phyloP scores from a whole-genome alignment of 768 basidiomycete genomes.

The Tulasnella sp. region DNA sequence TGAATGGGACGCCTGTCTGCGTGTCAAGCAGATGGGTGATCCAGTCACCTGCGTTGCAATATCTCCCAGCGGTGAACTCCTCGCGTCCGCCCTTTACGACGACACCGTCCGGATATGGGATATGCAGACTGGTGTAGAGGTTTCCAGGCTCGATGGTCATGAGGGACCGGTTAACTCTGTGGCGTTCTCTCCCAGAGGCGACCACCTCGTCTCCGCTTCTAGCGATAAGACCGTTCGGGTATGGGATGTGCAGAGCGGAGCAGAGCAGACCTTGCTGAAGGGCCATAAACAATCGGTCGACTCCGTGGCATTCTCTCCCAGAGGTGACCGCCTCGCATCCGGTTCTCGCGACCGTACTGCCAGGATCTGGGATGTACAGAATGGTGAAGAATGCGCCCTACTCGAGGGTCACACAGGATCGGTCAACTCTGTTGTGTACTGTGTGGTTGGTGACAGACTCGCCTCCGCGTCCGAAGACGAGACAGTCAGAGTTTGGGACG shows the following conservation, averaged over 20 bases:
- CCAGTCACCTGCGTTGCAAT: slow-evolving; percentile 7
- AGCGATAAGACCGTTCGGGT: slow-evolving; percentile 10
- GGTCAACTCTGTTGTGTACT: neutral
- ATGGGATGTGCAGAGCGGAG: slow-evolving; percentile 7
- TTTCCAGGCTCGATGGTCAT: neutral
- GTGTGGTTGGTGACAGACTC: neutral
- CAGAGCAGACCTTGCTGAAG: neutral
- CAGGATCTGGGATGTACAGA: neutral
- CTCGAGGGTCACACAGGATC: neutral
- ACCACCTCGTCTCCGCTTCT: slow-evolving; percentile 5
- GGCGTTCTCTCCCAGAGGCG: slow-evolving; percentile 11
- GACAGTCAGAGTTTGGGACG: neutral
- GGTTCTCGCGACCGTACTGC: slow-evolving; percentile 3
- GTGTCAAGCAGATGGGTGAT: too few relatives aligned
- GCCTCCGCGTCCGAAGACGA: slow-evolving; percentile 5
- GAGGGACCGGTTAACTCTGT: neutral
- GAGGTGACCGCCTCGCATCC: neutral
- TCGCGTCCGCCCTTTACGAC: slow-evolving; percentile 9
- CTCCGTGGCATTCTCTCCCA: slow-evolving; percentile 16
- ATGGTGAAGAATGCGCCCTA: neutral
- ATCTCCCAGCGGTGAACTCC: slow-evolving; percentile 1
- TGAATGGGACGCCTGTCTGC: too few relatives aligned
- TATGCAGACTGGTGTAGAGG: neutral
- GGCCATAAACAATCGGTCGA: slow-evolving; percentile 3
- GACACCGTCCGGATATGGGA: slow-evolving; percentile 6